Percentiles rank a stretch among this genome's conserved stretches.
Conservation (phyloP, 2,329 filamentous ascomycete genomes). For the Talaromyces albobiverticillius region DNA sequence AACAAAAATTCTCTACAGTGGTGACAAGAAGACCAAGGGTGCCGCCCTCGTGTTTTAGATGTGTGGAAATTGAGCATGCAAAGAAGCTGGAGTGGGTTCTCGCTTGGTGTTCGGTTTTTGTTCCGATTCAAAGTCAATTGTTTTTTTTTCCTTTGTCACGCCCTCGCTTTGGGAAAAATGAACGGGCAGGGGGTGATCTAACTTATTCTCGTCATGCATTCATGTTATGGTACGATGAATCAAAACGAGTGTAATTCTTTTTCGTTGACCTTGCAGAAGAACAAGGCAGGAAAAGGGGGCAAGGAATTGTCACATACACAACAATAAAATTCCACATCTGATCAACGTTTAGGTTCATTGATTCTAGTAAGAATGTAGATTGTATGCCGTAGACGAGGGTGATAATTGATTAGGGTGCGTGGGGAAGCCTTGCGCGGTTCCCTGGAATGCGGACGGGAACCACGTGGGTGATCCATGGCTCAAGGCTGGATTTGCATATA, state of each 20-base stretch:
- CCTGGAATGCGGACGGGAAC: conserved; percentile 11
- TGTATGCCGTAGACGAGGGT: neutral
- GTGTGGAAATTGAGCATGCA: conserved; percentile 9
- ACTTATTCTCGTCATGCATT: conserved; percentile 14
- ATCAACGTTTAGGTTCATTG: too few relatives aligned
- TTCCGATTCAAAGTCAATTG: conserved; percentile 13
- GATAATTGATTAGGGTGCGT: neutral
- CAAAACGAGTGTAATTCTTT: conserved; percentile 7
- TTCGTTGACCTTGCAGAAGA: conserved; percentile 11
- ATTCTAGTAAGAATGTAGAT: neutral
- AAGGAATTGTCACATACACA: conserved; percentile 14
- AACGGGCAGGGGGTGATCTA: conserved; percentile 3
- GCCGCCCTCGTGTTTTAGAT: conserved; percentile 98
- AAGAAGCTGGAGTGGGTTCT: conserved; percentile 7
- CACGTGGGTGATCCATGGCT: conserved; percentile 11
- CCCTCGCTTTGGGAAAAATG: conserved; percentile 2
- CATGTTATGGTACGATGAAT: conserved; percentile 13
- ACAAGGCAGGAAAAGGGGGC: conserved; percentile 8
- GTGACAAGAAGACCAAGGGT: conserved; percentile 99
- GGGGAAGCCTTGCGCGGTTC: conserved; percentile 1
- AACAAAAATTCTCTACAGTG: conserved; percentile 66
- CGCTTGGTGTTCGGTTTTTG: conserved; percentile 15
- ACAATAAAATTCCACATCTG: conserved; percentile 12
- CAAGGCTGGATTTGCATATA: neutral
- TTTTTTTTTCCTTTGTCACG: conserved; percentile 3